phyloP scores from a whole-genome alignment of 2,329 filamentous ascomycete genomes.

The Sarocladium strictum region DNA sequence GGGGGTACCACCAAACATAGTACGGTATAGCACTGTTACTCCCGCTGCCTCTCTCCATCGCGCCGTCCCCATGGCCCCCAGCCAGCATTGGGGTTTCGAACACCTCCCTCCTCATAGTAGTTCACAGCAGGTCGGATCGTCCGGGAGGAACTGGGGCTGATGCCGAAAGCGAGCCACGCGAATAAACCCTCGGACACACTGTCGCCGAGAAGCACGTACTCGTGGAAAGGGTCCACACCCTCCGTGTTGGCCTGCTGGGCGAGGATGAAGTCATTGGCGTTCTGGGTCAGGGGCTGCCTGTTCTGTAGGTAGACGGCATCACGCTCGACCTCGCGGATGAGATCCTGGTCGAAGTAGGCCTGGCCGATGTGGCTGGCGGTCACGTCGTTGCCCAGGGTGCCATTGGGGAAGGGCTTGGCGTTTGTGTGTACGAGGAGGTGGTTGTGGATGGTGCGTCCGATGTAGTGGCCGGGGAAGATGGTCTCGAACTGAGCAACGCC shows the following conservation, averaged over 20 bases:
- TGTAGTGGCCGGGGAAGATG: conserved; percentile 40
- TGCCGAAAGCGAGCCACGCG: conserved; percentile 48
- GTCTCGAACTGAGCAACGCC: conserved; percentile 38
- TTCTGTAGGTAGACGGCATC: conserved; percentile 42
- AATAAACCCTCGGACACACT: conserved; percentile 44
- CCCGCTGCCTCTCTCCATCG: not conserved
- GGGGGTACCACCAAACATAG: no score
- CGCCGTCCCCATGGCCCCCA: not conserved
- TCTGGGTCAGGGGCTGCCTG: conserved; percentile 39
- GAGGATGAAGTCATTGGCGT: conserved; percentile 43
- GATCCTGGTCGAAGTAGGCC: conserved; percentile 55
- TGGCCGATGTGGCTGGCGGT: conserved; percentile 57
- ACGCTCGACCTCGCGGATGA: conserved; percentile 45
- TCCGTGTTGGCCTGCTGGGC: conserved; percentile 35
- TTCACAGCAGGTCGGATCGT: conserved; percentile 24
- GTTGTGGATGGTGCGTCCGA: conserved; percentile 40
- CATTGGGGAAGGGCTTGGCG: conserved; percentile 25
- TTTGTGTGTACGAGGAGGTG: conserved; percentile 36
- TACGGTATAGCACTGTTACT: not conserved
- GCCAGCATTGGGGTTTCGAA: conserved; percentile 18
- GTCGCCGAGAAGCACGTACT: conserved; percentile 53
- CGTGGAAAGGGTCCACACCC: conserved; percentile 51
- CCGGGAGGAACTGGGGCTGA: conserved; percentile 28
- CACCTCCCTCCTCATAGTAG: conserved; percentile 25
- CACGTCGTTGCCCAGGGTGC: conserved; percentile 27